These are phyloP conservation scores for Fonsecaea multimorphosa DNA, from an alignment of 2,329 filamentous ascomycete genomes.

Conservation along the genomic window DNA sequence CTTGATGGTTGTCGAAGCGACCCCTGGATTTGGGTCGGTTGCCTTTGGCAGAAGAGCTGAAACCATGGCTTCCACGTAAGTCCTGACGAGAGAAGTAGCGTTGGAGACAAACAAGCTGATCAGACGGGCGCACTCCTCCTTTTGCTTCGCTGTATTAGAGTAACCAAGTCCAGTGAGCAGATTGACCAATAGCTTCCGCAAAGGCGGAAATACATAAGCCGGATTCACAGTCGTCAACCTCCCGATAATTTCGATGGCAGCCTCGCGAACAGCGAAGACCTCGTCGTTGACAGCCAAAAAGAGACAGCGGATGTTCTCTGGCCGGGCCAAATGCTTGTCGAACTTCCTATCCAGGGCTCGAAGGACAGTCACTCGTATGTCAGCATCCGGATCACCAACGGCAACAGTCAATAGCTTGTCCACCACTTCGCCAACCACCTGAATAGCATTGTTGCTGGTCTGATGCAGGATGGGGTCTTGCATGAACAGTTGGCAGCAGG, in stretches of 20 bases:
- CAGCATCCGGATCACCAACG: slow-evolving; percentile 86
- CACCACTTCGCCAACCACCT: slow-evolving; percentile 97
- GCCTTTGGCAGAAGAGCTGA: slow-evolving; percentile 93
- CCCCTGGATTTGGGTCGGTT: slow-evolving; percentile 80
- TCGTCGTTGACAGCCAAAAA: slow-evolving; percentile 97
- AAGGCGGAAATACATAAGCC: slow-evolving; percentile 93
- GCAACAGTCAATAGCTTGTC: slow-evolving; percentile 94
- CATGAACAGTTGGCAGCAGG: slow-evolving; percentile 96
- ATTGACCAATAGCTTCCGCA: slow-evolving; percentile 94
- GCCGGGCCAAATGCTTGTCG: slow-evolving; percentile 93
- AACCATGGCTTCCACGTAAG: slow-evolving; percentile 96
- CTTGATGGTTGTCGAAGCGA: slow-evolving; percentile 92
- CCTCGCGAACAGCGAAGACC: slow-evolving; percentile 88
- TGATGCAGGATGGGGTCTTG: slow-evolving; percentile 97
- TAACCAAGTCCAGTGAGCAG: slow-evolving; percentile 96
- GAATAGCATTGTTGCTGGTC: slow-evolving; percentile 93
- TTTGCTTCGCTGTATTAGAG: slow-evolving; percentile 89
- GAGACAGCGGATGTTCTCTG: slow-evolving; percentile 93
- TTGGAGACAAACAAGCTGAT: slow-evolving; percentile 92
- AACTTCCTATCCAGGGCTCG: slow-evolving; percentile 91
- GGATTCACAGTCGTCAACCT: slow-evolving; percentile 90
- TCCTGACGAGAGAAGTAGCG: slow-evolving; percentile 89
- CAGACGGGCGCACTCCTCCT: slow-evolving; percentile 93
- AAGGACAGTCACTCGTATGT: slow-evolving; percentile 87
- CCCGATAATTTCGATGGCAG: slow-evolving; percentile 94